Conservation (phyloP, 1,284 basidiomycete genomes). For the Wallemia ichthyophaga region DNA sequence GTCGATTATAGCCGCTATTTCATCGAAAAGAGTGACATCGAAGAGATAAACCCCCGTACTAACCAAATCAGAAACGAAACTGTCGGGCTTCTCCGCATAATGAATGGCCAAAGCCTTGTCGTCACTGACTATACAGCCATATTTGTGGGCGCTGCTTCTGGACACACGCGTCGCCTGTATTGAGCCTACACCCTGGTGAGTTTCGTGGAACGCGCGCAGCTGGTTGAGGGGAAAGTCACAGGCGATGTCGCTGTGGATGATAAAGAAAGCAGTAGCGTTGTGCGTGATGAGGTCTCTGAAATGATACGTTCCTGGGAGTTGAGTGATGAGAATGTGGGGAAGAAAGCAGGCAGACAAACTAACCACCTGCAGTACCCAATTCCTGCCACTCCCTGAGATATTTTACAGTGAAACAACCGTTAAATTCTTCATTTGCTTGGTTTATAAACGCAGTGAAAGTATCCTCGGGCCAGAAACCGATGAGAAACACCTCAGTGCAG, state of each 20-base stretch:
- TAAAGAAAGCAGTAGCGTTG: constrained; percentile 19
- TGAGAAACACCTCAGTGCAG: constrained; percentile 20
- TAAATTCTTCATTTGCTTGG: neutral
- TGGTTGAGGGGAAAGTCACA: constrained; percentile 19
- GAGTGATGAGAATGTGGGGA: neutral
- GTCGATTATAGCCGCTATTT: constrained; percentile 22
- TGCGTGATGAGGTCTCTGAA: constrained; percentile 22
- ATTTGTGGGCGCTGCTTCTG: constrained; percentile 19
- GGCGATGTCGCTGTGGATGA: constrained; percentile 23
- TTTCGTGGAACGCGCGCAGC: constrained; percentile 19
- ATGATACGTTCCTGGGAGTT: constrained; percentile 6
- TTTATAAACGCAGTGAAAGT: constrained; percentile 1
- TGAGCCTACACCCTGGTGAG: constrained; percentile 21
- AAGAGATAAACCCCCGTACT: constrained; percentile 21
- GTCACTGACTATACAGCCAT: constrained; percentile 21
- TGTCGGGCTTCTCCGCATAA: constrained; percentile 23
- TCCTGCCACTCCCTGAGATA: constrained; percentile 22
- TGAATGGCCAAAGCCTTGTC: constrained; percentile 15
- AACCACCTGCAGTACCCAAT: constrained; percentile 20
- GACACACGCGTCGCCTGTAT: constrained; percentile 18
- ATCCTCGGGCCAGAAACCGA: constrained; percentile 22
- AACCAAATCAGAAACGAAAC: constrained; percentile 21
- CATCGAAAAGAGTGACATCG: constrained; percentile 21
- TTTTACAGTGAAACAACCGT: constrained; percentile 7
- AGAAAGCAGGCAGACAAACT: constrained; percentile 7